These are phyloP conservation scores for Lactifluus volemus DNA, from an alignment of 768 basidiomycete species.

Conservation along the genomic window DNA sequence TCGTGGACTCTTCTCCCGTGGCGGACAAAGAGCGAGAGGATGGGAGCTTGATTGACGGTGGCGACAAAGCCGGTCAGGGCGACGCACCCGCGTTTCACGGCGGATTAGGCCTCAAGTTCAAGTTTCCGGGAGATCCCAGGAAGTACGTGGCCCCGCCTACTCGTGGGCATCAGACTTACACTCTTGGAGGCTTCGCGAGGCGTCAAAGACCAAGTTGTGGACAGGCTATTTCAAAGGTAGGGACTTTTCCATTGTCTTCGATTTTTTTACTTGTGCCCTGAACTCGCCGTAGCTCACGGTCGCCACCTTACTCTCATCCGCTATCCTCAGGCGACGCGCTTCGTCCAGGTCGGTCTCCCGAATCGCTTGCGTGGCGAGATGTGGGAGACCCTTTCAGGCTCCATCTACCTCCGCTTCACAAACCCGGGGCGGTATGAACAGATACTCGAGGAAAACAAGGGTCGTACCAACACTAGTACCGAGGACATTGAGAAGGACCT, in stretches of 20 bases:
- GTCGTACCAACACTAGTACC: slow-evolving; percentile 76
- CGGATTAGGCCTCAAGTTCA: slow-evolving; percentile 73
- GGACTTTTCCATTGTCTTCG: slow-evolving; percentile 16
- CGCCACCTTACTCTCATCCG: slow-evolving; percentile 91
- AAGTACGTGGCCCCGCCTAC: slow-evolving; percentile 44
- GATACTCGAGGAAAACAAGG: slow-evolving; percentile 68
- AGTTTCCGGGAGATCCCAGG: slow-evolving; percentile 88
- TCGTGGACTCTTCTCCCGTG: slow-evolving; percentile 43
- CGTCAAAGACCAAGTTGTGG: slow-evolving; percentile 95
- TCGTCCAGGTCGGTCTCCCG: slow-evolving; percentile 94
- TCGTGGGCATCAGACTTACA: not conserved
- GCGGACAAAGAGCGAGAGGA: slow-evolving; percentile 35
- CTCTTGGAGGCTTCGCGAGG: slow-evolving; percentile 62
- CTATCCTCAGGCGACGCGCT: slow-evolving; percentile 94
- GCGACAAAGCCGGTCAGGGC: slow-evolving; percentile 46
- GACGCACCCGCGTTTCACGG: slow-evolving; percentile 58
- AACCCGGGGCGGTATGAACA: slow-evolving; percentile 77
- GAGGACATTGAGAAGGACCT: slow-evolving; percentile 99
- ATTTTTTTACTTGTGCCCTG: not conserved
- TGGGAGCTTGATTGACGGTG: slow-evolving; percentile 53
- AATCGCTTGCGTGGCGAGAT: slow-evolving; percentile 92
- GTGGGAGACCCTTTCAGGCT: slow-evolving; percentile 97
- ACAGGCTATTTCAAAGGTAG: slow-evolving; percentile 73
- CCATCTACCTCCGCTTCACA: slow-evolving; percentile 79
- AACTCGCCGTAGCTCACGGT: slow-evolving; percentile 61